Conservation (phyloP, 331 rosid species). For the Malus hybrid region DNA sequence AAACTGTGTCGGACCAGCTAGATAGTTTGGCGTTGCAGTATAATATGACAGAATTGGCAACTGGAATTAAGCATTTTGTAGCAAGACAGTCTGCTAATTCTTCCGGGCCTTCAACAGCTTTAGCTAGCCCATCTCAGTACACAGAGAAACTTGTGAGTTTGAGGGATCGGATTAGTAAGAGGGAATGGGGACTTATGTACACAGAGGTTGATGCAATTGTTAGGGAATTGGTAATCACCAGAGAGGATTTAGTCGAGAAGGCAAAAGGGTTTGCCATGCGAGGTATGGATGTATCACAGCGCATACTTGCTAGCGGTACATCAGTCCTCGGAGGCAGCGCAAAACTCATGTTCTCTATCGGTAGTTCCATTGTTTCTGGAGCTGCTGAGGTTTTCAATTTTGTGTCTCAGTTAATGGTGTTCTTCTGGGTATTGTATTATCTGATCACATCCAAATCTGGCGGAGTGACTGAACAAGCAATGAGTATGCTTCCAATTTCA, state of each 20-base stretch:
- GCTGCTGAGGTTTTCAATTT: conserved; percentile 92
- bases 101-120: conserved; percentile 29
- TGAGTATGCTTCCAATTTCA: conserved; percentile 77
- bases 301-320: conserved; percentile 53
- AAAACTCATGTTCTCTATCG: conserved; percentile 51
- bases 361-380: conserved; percentile 69
- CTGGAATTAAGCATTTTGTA: conserved; percentile 82
- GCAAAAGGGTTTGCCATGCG: conserved; percentile 69
- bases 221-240: conserved; percentile 58
- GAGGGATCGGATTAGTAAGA: conserved; percentile 42
- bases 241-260: conserved; percentile 77
- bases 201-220: conserved; percentile 56
- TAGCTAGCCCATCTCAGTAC: conserved; percentile 47
- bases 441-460: conserved; percentile 89
- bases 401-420: conserved; percentile 78
- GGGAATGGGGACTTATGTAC: conserved; percentile 74
- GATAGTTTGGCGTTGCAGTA: conserved; percentile 88
- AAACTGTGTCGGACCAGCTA: conserved; percentile 73
- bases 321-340: conserved; percentile 69
- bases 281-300: conserved; percentile 73
- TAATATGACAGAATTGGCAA: conserved; percentile 74
- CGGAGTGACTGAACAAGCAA: conserved; percentile 90
- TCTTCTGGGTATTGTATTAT: conserved; percentile 84
- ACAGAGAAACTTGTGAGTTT: conserved; percentile 66
- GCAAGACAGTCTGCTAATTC: conserved; percentile 34